phyloP scores from a whole-genome alignment of 345 rosid species.

The Ceriops zippeliana region DNA sequence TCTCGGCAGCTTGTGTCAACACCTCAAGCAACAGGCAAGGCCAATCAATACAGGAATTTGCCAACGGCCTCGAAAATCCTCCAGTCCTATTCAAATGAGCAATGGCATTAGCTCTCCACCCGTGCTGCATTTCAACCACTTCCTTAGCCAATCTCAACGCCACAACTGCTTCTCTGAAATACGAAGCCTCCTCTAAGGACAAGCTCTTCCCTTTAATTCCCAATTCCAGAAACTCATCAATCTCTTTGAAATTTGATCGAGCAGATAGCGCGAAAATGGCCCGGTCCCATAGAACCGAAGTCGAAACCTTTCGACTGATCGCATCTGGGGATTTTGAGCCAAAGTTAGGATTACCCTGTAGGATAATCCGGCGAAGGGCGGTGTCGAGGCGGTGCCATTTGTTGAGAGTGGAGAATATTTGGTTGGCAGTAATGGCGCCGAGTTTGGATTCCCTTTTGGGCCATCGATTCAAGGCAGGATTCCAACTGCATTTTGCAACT shows the following conservation, averaged over 20 bases:
- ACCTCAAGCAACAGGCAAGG: conserved; percentile 86
- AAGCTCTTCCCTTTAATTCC: conserved; percentile 50
- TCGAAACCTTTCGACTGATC: conserved; percentile 46
- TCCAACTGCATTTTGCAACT: conserved; percentile 76
- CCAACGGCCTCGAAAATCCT: conserved; percentile 74
- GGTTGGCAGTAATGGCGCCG: conserved; percentile 70
- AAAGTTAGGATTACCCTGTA: conserved; percentile 16
- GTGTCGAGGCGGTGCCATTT: conserved; percentile 79
- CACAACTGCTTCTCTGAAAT: conserved; percentile 62
- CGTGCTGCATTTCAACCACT: conserved; percentile 55
- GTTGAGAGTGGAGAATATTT: conserved; percentile 68
- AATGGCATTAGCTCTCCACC: conserved; percentile 85
- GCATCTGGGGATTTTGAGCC: conserved; percentile 26
- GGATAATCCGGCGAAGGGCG: conserved; percentile 51
- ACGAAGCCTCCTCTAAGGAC: conserved; percentile 71
- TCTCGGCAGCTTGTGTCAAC: conserved; percentile 89
- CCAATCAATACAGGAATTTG: conserved; percentile 87
- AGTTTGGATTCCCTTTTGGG: conserved; percentile 57
- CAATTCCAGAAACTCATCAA: conserved; percentile 56
- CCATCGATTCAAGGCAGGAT: conserved; percentile 83
- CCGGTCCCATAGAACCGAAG: conserved; percentile 69
- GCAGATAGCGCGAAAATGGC: conserved; percentile 66
- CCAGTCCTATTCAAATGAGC: conserved; percentile 65
- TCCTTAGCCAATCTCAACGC: conserved; percentile 86
- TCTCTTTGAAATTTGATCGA: conserved; percentile 68